phyloP scores from a whole-genome alignment of 2,329 filamentous ascomycete genomes.

The Pseudopyrenochaeta lycopersici region DNA sequence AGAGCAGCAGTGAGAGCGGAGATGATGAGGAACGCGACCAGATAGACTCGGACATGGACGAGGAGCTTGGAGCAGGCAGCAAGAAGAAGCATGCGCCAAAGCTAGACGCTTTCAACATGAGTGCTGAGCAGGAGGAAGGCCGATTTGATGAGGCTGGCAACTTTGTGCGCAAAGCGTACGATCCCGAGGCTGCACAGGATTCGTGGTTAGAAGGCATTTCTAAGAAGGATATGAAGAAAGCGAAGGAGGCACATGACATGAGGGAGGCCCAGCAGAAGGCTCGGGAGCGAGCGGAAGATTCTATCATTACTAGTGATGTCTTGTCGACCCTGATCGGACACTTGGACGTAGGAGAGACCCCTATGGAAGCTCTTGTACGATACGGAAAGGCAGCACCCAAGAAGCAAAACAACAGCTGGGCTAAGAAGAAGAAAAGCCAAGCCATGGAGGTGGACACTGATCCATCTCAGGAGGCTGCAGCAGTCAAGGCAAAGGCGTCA shows the following conservation, averaged over 20 bases:
- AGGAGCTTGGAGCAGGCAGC: slow-evolving; percentile 88
- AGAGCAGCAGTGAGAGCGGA: slow-evolving; percentile 65
- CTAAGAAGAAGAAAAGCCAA: slow-evolving; percentile 55
- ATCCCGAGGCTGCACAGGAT: slow-evolving; percentile 91
- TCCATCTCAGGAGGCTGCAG: slow-evolving; percentile 71
- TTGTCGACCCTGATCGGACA: slow-evolving; percentile 75
- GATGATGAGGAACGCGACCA: slow-evolving; percentile 73
- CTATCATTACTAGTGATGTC: slow-evolving; percentile 75
- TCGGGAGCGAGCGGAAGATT: slow-evolving; percentile 77
- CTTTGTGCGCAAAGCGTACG: slow-evolving; percentile 85
- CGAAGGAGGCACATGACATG: slow-evolving; percentile 86
- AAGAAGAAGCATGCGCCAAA: slow-evolving; percentile 94
- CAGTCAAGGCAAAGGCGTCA: slow-evolving; percentile 72
- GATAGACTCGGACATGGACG: slow-evolving; percentile 74
- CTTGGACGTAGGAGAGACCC: slow-evolving; percentile 83
- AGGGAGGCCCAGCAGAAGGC: slow-evolving; percentile 79
- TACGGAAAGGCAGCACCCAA: slow-evolving; percentile 70
- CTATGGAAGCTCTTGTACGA: slow-evolving; percentile 85
- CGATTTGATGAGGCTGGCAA: slow-evolving; percentile 91
- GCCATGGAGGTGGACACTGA: slow-evolving; percentile 75
- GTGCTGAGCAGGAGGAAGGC: slow-evolving; percentile 88
- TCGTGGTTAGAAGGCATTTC: slow-evolving; percentile 90
- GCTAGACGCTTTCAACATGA: slow-evolving; percentile 96
- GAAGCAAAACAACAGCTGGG: slow-evolving; percentile 58
- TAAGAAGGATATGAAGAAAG: slow-evolving; percentile 91